Evolutionary conservation across 345 rosid species (phyloP), one percentile per base, ranked within the genome.

Genomic region (Hibiscus tridactylites): DNA sequence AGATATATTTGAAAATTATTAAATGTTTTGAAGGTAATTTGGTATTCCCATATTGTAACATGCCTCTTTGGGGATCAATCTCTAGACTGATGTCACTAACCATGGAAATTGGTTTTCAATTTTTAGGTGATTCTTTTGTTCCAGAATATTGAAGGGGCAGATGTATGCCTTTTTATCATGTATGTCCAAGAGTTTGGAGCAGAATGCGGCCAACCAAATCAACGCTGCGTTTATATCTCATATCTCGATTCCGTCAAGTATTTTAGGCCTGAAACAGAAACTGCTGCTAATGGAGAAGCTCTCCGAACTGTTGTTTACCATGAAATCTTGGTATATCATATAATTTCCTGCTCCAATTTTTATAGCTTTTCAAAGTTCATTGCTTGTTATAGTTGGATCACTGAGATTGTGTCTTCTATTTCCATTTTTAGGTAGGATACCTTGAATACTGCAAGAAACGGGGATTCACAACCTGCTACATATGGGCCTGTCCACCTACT

Each of bases 401-500:
- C 19, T 50, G 56, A 16, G 56, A 50, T 50, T n/a, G 56, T 50
- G 15, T 50, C 17, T 50, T 50, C 56, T 50, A 15, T 50, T 50
- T 16, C 19, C 19, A 8, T 54, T 19, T 84, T 77, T 83, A 95
- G 99, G 92, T 90, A 79, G 98, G 99, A 26, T 95, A 95, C 83
- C 98, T 95, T 75, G 99, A 95, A 74, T 90, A 90, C 75, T 92
- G 99, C 87, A 95, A 90, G 88, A 79, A 84, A 71, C 90, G 99
- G 70, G 99, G 99, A 70, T 95, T 95, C 81, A 89, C 97, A 4
- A 92, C 97, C 84, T 95, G 99, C 83, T 95, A 95, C 73, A 92
- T 95, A 71, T 95, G 99, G 99, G 99, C 99, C 52, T 95, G 99
- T 82, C 99, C 99, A 59, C 99, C 99, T 4, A 74, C 89, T 46